phyloP scores from a whole-genome alignment of 108 stramenopile species.

The Cyclotella sp. region DNA sequence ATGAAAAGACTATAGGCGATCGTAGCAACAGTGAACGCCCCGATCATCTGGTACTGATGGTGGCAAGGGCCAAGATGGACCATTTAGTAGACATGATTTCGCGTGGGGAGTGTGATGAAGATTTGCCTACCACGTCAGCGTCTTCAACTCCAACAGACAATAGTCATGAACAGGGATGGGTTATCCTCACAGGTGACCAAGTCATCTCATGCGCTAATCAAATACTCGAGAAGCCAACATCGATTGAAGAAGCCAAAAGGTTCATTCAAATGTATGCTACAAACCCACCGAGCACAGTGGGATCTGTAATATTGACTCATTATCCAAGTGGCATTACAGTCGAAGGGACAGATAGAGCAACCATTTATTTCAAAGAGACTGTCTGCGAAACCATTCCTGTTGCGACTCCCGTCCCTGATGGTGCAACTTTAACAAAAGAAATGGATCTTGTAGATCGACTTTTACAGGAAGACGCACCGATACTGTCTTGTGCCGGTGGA shows the following conservation, averaged over 20 bases:
- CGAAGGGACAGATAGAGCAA: constrained; percentile 78
- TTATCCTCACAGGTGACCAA: constrained; percentile 85
- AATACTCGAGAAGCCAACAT: constrained; percentile 83
- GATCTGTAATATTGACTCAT: constrained; percentile 76
- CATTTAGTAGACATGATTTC: constrained; percentile 62
- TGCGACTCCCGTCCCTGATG: neutral
- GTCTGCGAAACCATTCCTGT: neutral
- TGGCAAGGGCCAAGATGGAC: constrained; percentile 83
- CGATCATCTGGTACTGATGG: constrained; percentile 56
- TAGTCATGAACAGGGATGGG: constrained; percentile 40
- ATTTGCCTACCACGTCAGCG: constrained; percentile 35
- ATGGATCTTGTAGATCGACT: constrained; percentile 66
- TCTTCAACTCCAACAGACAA: neutral
- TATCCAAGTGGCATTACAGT: constrained; percentile 72
- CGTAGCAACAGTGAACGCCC: constrained; percentile 49
- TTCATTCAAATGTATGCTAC: constrained; percentile 65
- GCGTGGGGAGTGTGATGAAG: constrained; percentile 43
- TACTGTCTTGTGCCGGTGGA: constrained; percentile 82
- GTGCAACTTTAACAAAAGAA: neutral
- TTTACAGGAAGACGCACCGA: constrained; percentile 63
- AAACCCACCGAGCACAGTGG: constrained; percentile 74
- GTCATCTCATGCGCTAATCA: constrained; percentile 73
- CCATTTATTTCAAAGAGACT: constrained; percentile 65
- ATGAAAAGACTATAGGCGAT: constrained; percentile 80
- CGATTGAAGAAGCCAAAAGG: constrained; percentile 69